Base-by-base conservation (phyloP, 2,329 filamentous ascomycete species). In the Arthrobotrys conoides region DNA sequence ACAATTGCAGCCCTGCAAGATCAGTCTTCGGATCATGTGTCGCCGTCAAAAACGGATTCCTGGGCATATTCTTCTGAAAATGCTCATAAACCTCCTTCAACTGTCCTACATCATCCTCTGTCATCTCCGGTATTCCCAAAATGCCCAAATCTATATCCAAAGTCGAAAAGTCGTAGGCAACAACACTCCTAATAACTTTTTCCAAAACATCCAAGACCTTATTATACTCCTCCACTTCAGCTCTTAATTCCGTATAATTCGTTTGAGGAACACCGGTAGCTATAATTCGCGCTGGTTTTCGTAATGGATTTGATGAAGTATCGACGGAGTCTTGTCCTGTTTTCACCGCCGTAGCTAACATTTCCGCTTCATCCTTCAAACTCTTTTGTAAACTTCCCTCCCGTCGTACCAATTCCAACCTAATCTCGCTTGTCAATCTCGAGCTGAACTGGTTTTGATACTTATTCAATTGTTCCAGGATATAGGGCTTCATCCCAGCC, bases 1-100 rank as follows among this genome's bases (percentile, higher is more conserved):
- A 20, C 16, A 46, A 20, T 18, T 53, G n/a, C 12, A 77, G 10
- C 9, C 73, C 73, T 6, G 73, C 61, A 6, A 77, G 73, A 63
- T 77, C 73, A 8, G 67, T 66, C 27, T 77, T 77, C 0, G 73
- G 73, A 46, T 77, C 73, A 20, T 77, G 67, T 12, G 73, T 63
- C 1, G 73, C 67, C 6, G 73, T 77, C 44, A 77, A 20, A 51
- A 48, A 77, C 12, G 73, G 73, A 33, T 64, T 77, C 6, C 73
- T 61, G 16, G 73, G 73, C 73, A 71, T 71, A 27, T 53, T 71
- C 10, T 24, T 53, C 41, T 71, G 59, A 38, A 77, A 77, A 63
- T 77, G 67, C 5, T 67, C 51, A 33, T 77, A 77, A 10, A 77
- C 67, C 9, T 51, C 30, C 24, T 57, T 67, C 41, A 77, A 20